Evolutionary conservation across 768 basidiomycete genomes (phyloP).

Genomic region (Termitomyces sp.): DNA sequence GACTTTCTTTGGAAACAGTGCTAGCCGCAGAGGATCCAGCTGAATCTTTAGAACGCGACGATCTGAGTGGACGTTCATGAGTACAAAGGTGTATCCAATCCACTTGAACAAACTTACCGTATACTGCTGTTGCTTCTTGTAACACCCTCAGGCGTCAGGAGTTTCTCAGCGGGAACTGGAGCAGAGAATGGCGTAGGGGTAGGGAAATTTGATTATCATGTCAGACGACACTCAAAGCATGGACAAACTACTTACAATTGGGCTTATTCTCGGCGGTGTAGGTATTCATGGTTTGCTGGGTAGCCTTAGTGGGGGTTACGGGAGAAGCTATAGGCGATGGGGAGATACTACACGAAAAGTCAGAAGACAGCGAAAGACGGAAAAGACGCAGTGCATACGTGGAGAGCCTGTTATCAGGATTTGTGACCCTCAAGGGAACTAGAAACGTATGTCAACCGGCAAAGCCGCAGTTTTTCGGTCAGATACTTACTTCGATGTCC

Average conservation of each 20-base stretch:
- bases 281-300: not conserved
- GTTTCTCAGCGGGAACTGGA: not conserved
- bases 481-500: slow-evolving; percentile 39
- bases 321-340: slow-evolving; percentile 2
- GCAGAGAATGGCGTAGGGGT: slow-evolving; percentile 4
- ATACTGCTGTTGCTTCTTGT: slow-evolving; percentile 7
- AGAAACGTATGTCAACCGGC: slow-evolving; percentile 3
- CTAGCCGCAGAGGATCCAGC: slow-evolving; percentile 11
- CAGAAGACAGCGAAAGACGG: not conserved
- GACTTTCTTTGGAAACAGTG: slow-evolving; percentile 10
- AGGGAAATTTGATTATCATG: not conserved
- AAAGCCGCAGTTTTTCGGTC: not conserved
- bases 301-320: not conserved
- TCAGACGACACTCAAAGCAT: not conserved
- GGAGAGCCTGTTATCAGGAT: slow-evolving; percentile 36
- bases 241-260: not conserved
- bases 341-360: slow-evolving; percentile 6
- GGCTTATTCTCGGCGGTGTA: not conserved
- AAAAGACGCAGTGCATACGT: slow-evolving; percentile 23
- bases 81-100: not conserved
- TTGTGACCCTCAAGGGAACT: slow-evolving; percentile 36
- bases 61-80: not conserved
- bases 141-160: slow-evolving; percentile 3
- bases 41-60: slow-evolving; percentile 11
- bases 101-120: not conserved